Evolutionary conservation across 163 green algal species (phyloP), one percentile per base, ranked within the genome.

Genomic region (Chlorella variabilis): DNA sequence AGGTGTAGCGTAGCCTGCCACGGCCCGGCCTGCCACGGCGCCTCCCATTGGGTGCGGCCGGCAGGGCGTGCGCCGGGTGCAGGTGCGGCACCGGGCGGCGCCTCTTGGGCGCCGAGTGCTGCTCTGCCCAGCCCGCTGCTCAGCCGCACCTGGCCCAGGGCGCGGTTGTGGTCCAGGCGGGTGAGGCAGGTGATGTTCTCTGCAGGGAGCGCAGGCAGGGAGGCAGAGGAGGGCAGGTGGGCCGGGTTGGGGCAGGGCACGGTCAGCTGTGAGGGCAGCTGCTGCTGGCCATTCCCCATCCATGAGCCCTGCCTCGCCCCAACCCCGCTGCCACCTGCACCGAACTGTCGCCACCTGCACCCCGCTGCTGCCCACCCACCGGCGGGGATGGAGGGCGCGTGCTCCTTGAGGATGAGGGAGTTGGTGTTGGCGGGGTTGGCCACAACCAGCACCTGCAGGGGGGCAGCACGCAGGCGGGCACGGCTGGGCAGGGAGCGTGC

Each of bases 351-450:
- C n/a, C n/a, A n/a, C n/a, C n/a, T n/a, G n/a, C n/a, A n/a, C n/a
- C n/a, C n/a, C n/a, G n/a, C n/a, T n/a, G n/a, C n/a, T n/a, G n/a
- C 66, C n/a, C 4, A 34, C 69, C 1, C 33, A 78, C 71, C 71
- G 4, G 74, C 56, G 25, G 92, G 91, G 85, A 98, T 96, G 65
- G 82, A 90, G 41, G 94, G 91, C 8, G 94, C 94, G 70, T 95
- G 89, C 88, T 97, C 87, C 71, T 85, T 90, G 36, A 98, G 87
- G 75, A 98, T 96, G 23, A 95, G 80, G 6, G 93, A 91, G 87
- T 98, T 98, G 67, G 95, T 98, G 90, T 98, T 98, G 77, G 95
- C 95, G 33, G 95, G 95, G 88, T 98, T 98, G 63, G 95, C 96
- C 20, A 99, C 95, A 20, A 99, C 96, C 41, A 99, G 80, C 51